phyloP scores from a whole-genome alignment of 495 filamentous ascomycete genomes.

The Lindgomyces ingoldianus region DNA sequence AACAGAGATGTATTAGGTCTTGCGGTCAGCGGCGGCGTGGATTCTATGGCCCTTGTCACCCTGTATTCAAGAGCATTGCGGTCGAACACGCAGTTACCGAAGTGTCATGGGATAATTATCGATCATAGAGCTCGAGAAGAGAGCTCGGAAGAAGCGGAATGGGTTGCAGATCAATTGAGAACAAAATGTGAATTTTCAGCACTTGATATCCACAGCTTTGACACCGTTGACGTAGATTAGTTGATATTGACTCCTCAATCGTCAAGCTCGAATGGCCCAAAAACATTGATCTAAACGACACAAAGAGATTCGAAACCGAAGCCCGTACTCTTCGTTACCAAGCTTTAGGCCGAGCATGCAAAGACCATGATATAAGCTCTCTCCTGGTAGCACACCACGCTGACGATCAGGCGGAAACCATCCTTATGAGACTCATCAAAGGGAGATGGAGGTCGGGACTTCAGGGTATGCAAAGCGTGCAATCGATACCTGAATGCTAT shows the following conservation, averaged over 20 bases:
- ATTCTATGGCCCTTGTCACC: slow-evolving; percentile 89
- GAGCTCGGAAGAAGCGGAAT: slow-evolving; percentile 66
- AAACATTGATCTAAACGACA: slow-evolving; percentile 44
- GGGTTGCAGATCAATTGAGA: slow-evolving; percentile 58
- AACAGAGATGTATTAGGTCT: slow-evolving; percentile 56
- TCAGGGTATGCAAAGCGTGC: slow-evolving; percentile 62
- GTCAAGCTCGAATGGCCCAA: slow-evolving; percentile 52
- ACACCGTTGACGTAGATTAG: slow-evolving; percentile 12
- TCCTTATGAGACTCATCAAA: slow-evolving; percentile 69
- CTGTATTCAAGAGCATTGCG: slow-evolving; percentile 55
- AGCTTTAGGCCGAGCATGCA: slow-evolving; percentile 64
- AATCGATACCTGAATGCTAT: slow-evolving; percentile 79
- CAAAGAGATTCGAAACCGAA: slow-evolving; percentile 72
- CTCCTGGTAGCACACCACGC: slow-evolving; percentile 80
- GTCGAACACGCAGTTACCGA: slow-evolving; percentile 2
- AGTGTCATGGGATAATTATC: slow-evolving; percentile 58
- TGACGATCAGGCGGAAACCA: slow-evolving; percentile 85
- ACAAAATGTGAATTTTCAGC: slow-evolving; percentile 13
- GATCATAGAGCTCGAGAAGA: slow-evolving; percentile 73
- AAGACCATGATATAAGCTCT: slow-evolving; percentile 49
- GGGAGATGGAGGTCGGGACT: slow-evolving; percentile 67
- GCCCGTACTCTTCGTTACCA: slow-evolving; percentile 76
- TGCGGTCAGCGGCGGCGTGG: slow-evolving; percentile 88
- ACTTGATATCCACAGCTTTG: neutral
- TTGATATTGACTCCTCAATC: slow-evolving; percentile 54